Evolutionary conservation across 805 yeast genomes (phyloP).

Genomic region (Ogataea pilisensis): DNA sequence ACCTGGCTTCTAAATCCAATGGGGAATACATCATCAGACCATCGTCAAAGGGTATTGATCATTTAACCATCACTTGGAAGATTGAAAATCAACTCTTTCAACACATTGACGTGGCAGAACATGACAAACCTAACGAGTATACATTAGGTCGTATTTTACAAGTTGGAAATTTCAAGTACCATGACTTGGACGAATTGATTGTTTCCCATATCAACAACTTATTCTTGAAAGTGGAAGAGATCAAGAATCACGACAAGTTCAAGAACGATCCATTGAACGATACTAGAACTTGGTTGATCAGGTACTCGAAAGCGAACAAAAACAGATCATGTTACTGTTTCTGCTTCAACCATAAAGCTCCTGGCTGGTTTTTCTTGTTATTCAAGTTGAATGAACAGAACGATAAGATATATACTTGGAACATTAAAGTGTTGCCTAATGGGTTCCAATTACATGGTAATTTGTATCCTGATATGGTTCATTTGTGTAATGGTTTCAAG

Average conservation of each 20-base stretch:
- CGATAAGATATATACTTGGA: slow-evolving; percentile 76
- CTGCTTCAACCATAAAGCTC: slow-evolving; percentile 82
- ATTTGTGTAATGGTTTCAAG: slow-evolving; percentile 94
- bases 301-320: slow-evolving; percentile 88
- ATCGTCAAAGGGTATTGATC: slow-evolving; percentile 84
- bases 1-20: slow-evolving; percentile 77
- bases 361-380: slow-evolving; percentile 89
- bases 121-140: slow-evolving; percentile 59
- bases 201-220: slow-evolving; percentile 82
- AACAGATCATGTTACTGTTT: slow-evolving; percentile 86
- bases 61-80: slow-evolving; percentile 93
- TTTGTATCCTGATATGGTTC: slow-evolving; percentile 83
- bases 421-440: slow-evolving; percentile 82
- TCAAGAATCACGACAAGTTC: slow-evolving; percentile 85
- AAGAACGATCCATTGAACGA: slow-evolving; percentile 74
- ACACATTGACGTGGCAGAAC: slow-evolving; percentile 83
- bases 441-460: slow-evolving; percentile 80
- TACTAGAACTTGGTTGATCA: slow-evolving; percentile 80
- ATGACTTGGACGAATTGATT: slow-evolving; percentile 90
- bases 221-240: slow-evolving; percentile 76
- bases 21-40: slow-evolving; percentile 96
- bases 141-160: slow-evolving; percentile 53
- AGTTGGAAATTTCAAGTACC: slow-evolving; percentile 65
- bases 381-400: slow-evolving; percentile 71
- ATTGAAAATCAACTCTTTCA: slow-evolving; percentile 88